Evolutionary conservation across 202 grass and related monocot species (phyloP), one percentile per base, ranked within the genome.

Genomic region (Saccharum hybrid): DNA sequence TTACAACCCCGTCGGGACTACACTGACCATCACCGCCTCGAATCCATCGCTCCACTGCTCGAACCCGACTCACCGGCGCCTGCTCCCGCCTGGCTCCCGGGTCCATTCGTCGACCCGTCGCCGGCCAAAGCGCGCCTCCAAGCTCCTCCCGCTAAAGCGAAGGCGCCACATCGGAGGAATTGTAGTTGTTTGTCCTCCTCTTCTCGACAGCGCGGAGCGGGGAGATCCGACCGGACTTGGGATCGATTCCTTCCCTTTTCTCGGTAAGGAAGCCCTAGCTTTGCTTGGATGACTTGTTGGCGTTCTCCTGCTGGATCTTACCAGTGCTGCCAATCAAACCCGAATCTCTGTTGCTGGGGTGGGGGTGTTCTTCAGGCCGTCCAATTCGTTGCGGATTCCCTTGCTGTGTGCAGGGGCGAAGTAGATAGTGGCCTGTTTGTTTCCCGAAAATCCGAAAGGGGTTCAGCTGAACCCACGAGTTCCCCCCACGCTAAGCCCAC

Each of bases 201-300:
- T 5, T 26, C 37, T 26, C 12, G 40, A 4, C 16, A 19, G 9
- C 31, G 2, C 8, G 14, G 21, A 12, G 66, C 66, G 66, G 78
- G 66, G 78, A 71, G 78, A 81, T 81, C 78, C 78, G 36, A 19
- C 13, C 13, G 31, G 78, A 39, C n/a, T 70, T 59, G 46, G 78
- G 65, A 38, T 13, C 52, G 78, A 34, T 19, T 41, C 30, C n/a
- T 10, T n/a, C 22, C 0, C 1, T 19, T 70, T 40, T 16, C 2
- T 38, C 78, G 78, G 78, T 81, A 60, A 60, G 78, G 78, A 43
- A 81, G 34, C 66, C 78, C 66, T 57, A 57, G 65, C 78, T 41
- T 39, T 39, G 65, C 78, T 81, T 11, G 72, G 31, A 13, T 36
- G 49, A 37, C 3, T 39, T 34, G 72, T 8, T 12, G 52, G 28